Evolutionary conservation across 139 green algal species (phyloP).

Genomic region (Chlorella sp.): DNA sequence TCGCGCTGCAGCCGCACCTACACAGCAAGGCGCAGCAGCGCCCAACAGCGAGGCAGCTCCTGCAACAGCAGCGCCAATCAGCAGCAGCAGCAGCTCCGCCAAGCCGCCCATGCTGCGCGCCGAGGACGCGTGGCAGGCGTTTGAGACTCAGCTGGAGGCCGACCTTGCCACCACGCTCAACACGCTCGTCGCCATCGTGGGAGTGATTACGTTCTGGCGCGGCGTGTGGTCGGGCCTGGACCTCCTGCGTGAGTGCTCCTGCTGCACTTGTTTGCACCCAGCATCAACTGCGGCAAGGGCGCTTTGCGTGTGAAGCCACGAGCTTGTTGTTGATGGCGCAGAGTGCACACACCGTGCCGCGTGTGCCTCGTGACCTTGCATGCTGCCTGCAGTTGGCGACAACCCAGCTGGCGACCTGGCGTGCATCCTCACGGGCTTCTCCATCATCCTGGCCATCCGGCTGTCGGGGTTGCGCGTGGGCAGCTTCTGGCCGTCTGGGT

Average conservation of each 20-base stretch:
- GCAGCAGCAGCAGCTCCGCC: too few relatives aligned
- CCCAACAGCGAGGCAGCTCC: too few relatives aligned
- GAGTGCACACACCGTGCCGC: too few relatives aligned
- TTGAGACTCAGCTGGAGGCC: background rate
- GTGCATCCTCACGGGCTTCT: background rate
- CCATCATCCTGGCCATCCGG: background rate
- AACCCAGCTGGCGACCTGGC: background rate
- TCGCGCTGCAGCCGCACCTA: too few relatives aligned
- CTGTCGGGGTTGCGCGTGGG: background rate
- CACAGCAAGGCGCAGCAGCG: too few relatives aligned
- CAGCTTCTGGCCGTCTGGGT: background rate
- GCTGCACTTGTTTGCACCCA: background rate
- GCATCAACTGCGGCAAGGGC: background rate
- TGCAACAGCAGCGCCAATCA: too few relatives aligned
- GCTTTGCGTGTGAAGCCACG: background rate
- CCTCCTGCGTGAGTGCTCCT: background rate
- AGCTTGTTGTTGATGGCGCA: too few relatives aligned
- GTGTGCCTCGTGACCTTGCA: too few relatives aligned
- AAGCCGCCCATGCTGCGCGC: too few relatives aligned
- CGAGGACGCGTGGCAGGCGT: too few relatives aligned
- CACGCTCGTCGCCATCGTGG: background rate
- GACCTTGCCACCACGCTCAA: background rate
- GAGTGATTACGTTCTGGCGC: background rate
- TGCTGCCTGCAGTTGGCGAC: background rate
- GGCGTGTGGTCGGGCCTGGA: background rate